Conservation (phyloP, 1,284 basidiomycete species). For the Austroboletus olivaceoglutinosus region DNA sequence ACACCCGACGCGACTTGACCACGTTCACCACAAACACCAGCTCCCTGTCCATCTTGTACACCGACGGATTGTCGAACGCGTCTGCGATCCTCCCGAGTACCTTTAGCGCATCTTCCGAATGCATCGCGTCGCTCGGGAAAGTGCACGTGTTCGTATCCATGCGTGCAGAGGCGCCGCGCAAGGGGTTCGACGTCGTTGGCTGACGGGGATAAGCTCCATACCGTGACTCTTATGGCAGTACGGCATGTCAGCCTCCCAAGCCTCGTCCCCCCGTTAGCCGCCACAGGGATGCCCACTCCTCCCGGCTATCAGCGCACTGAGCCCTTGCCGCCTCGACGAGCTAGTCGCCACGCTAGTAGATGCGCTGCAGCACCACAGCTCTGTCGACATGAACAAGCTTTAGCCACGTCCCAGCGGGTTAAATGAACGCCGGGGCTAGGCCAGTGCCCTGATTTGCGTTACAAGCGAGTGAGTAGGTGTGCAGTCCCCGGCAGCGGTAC, state of each 20-base stretch:
- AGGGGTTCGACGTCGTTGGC: not conserved
- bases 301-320: not conserved
- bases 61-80: constrained; percentile 28
- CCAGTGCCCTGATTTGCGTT: too few species aligned
- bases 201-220: too few species aligned
- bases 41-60: constrained; percentile 19
- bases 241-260: constrained; percentile 16
- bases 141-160: constrained; percentile 13
- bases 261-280: constrained; percentile 10
- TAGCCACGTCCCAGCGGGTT: too few species aligned
- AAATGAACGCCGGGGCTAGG: too few species aligned
- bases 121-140: not conserved
- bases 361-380: too few species aligned
- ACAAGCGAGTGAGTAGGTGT: too few species aligned
- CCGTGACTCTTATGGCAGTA: constrained; percentile 1
- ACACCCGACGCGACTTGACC: constrained; percentile 20
- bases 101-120: constrained; percentile 21
- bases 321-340: not conserved
- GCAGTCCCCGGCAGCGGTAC: too few species aligned
- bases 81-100: constrained; percentile 30
- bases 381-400: too few species aligned
- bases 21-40: constrained; percentile 22
- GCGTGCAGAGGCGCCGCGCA: not conserved
- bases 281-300: not conserved
- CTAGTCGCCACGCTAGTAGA: not conserved